These are phyloP conservation scores for Orbilia brochopaga DNA, from an alignment of 2,329 filamentous ascomycete genomes.

Conservation along the genomic window DNA sequence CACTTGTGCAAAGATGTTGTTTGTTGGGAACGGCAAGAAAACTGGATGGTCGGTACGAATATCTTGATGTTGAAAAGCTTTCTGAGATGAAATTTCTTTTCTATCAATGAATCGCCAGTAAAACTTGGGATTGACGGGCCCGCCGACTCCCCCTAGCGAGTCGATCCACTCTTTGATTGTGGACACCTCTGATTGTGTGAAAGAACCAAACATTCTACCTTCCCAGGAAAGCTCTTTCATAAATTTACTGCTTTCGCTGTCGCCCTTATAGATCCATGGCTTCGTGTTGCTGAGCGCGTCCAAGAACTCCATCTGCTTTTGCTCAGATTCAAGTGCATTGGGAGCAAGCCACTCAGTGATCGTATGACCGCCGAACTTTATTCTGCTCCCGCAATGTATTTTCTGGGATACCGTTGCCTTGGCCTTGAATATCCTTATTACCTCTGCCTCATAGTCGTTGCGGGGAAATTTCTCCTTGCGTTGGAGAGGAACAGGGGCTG, in stretches of 20 bases:
- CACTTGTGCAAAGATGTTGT: slow-evolving; percentile 9
- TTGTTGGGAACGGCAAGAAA: slow-evolving; percentile 1
- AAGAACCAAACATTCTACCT: slow-evolving; percentile 63
- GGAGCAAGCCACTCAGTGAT: slow-evolving; percentile 60
- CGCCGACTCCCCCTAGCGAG: slow-evolving; percentile 52
- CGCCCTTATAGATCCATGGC: slow-evolving; percentile 60
- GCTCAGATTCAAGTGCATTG: slow-evolving; percentile 50
- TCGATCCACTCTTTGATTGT: slow-evolving; percentile 59
- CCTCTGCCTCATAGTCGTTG: slow-evolving; percentile 11
- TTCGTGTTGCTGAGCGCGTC: slow-evolving; percentile 56
- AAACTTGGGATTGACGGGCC: not conserved
- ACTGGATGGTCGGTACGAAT: slow-evolving; percentile 28
- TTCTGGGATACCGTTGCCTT: slow-evolving; percentile 58
- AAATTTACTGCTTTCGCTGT: slow-evolving; percentile 59
- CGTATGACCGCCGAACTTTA: slow-evolving; percentile 58
- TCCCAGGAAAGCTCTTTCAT: slow-evolving; percentile 60
- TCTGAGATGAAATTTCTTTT: slow-evolving; percentile 6
- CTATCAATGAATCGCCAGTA: slow-evolving; percentile 26
- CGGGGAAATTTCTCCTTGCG: not conserved
- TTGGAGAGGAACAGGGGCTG: not conserved
- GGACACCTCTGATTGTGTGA: slow-evolving; percentile 60
- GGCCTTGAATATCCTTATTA: slow-evolving; percentile 55
- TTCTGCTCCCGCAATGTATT: slow-evolving; percentile 59
- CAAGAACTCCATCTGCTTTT: slow-evolving; percentile 58
- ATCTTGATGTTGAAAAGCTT: slow-evolving; percentile 9